These are phyloP conservation scores for Thyridium curvatum DNA, from an alignment of 2,329 filamentous ascomycete species.

Conservation along the genomic window DNA sequence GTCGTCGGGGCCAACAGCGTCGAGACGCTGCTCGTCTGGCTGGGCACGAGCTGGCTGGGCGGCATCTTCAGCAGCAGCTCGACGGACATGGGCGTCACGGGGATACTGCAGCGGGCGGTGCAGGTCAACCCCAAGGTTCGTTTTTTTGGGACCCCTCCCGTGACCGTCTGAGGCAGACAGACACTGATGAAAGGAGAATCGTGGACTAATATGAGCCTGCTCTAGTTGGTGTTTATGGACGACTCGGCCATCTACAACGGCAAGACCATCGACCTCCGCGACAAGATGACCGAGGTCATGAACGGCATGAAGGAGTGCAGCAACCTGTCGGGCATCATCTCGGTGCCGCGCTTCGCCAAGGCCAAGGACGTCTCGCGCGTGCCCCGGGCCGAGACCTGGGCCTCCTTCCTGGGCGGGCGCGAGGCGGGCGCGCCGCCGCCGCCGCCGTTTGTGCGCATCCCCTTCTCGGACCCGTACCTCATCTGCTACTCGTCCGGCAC, in stretches of 20 bases:
- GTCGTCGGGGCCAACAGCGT: slow-evolving; percentile 70
- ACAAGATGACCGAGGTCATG: slow-evolving; percentile 65
- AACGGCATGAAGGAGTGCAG: slow-evolving; percentile 52
- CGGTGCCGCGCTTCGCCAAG: slow-evolving; percentile 58
- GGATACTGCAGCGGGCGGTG: slow-evolving; percentile 65
- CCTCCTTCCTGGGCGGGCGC: slow-evolving; percentile 30
- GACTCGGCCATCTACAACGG: slow-evolving; percentile 76
- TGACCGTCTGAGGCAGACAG: too few species aligned
- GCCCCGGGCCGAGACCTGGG: slow-evolving; percentile 36
- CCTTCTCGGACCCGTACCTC: slow-evolving; percentile 69
- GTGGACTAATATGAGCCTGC: too few species aligned
- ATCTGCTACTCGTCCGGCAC: slow-evolving; percentile 78
- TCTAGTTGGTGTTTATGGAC: slow-evolving; percentile 71
- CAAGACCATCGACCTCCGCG: slow-evolving; percentile 62
- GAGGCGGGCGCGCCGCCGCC: slow-evolving; percentile 14
- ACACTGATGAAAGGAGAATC: slow-evolving; percentile 4
- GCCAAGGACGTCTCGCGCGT: slow-evolving; percentile 51
- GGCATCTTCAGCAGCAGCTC: slow-evolving; percentile 70
- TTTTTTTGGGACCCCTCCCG: too few species aligned
- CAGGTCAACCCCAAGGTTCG: slow-evolving; percentile 66
- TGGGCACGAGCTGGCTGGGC: slow-evolving; percentile 65
- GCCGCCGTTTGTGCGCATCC: slow-evolving; percentile 52
- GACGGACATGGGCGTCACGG: slow-evolving; percentile 78
- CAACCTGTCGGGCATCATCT: slow-evolving; percentile 58
- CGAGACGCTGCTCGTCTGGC: slow-evolving; percentile 65